These are phyloP conservation scores for Vishniacozyma victoriae DNA, from an alignment of 768 basidiomycete species.

Conservation along the genomic window DNA sequence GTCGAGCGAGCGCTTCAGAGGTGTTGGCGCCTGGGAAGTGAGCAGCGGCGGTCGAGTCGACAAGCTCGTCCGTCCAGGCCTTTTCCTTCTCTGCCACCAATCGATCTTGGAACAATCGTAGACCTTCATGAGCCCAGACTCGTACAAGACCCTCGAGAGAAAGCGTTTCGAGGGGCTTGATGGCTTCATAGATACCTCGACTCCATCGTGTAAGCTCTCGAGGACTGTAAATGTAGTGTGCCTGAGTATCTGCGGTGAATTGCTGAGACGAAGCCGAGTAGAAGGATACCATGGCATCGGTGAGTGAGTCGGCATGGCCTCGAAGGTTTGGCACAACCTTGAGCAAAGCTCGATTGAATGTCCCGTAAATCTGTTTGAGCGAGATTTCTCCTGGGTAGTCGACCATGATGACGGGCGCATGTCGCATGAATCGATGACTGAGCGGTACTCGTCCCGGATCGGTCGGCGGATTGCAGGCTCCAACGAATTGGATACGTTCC, in stretches of 20 bases:
- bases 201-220: conserved; percentile 98
- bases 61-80: conserved; percentile 87
- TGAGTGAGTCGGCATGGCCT: conserved; percentile 87
- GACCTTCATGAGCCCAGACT: conserved; percentile 95
- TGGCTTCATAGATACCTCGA: conserved; percentile 93
- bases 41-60: conserved; percentile 72
- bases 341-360: conserved; percentile 90
- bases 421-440: conserved; percentile 92
- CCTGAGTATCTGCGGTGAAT: conserved; percentile 95
- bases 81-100: conserved; percentile 88
- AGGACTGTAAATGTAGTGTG: conserved; percentile 97
- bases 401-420: conserved; percentile 96
- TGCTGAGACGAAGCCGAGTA: conserved; percentile 88
- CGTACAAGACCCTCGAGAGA: conserved; percentile 91
- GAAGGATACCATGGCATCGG: conserved; percentile 94
- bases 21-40: conserved; percentile 91
- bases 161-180: conserved; percentile 85
- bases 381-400: conserved; percentile 97
- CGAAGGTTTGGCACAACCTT: conserved; percentile 92
- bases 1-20: conserved; percentile 76
- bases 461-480: conserved; percentile 97
- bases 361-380: conserved; percentile 96
- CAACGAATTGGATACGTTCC: conserved; percentile 98
- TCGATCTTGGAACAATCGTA: conserved; percentile 96
- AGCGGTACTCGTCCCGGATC: conserved; percentile 99